Base-by-base conservation (phyloP, 345 rosid genomes). In the Populus alba region DNA sequence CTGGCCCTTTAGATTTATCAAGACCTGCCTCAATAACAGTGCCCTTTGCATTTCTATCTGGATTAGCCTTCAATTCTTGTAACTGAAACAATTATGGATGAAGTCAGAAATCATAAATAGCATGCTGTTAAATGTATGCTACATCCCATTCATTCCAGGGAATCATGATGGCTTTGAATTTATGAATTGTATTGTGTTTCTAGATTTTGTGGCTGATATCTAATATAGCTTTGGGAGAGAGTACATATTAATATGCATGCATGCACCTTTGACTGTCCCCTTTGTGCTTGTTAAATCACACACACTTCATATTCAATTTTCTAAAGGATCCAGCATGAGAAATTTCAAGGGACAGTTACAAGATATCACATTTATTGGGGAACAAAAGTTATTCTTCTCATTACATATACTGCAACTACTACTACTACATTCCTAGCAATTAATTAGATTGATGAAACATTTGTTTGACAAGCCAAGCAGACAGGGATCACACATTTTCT, bases 61-160 rank as follows among this genome's bases (percentile, higher is more conserved):
- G 99, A 89, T 94, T 96, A 67, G 99, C 99, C 89, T 92, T 93
- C 89, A 96, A 86, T 76, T 96, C 99, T 91, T 93, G 97, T 80
- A 96, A 85, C 99, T 96, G 89, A 83, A 85, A 86, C 73, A 86
- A 82, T 76, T 79, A 78, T 7, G 75, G 41, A 79, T 25, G 37
- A 76, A 51, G 84, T 83, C 84, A 88, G 77, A 79, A 69, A 17
- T 61, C 71, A 77, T 77, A 43, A 37, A 75, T 39, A 57, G 25
- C 63, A 73, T 71, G 45, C 67, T n/a, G 0, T 38, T 68, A 38
- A 20, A n/a, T 37, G 71, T n/a, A 68, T 38, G 65, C 68, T 23
- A 23, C 76, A 59, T 59, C 18, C 33, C 25, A 35, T 59, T 59
- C n/a, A 22, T 33, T 23, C 23, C 18, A n/a, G 23, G 53, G 49